phyloP scores from a whole-genome alignment of 345 rosid genomes.

The Noccaea bulbosa region DNA sequence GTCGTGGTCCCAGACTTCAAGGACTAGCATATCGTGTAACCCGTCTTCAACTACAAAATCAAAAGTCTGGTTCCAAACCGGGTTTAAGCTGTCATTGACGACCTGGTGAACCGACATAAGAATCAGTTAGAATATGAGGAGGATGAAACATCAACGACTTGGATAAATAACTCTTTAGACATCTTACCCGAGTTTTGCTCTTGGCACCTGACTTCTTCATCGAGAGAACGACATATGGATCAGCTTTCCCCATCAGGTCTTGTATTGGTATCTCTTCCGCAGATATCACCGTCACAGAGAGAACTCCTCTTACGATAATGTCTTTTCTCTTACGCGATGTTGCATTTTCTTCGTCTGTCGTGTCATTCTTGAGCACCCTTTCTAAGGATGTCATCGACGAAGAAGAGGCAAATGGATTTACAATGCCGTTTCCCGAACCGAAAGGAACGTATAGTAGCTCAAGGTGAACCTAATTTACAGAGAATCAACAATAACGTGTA shows the following conservation, averaged over 20 bases:
- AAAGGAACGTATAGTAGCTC: constrained; percentile 88
- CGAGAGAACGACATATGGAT: constrained; percentile 81
- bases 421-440: constrained; percentile 66
- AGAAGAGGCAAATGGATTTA: constrained; percentile 61
- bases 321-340: constrained; percentile 64
- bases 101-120: constrained; percentile 56
- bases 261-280: constrained; percentile 83
- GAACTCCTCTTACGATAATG: constrained; percentile 91
- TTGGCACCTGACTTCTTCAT: constrained; percentile 84
- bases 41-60: constrained; percentile 99
- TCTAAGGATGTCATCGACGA: constrained; percentile 84
- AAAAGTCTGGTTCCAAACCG: constrained; percentile 97
- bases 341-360: constrained; percentile 56
- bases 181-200: constrained; percentile 78
- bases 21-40: constrained; percentile 91
- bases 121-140: constrained; percentile 3
- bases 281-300: constrained; percentile 84
- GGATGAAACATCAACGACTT: constrained; percentile 2
- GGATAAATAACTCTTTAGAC: constrained; percentile 16
- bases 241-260: constrained; percentile 97
- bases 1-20: constrained; percentile 96
- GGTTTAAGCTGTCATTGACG: constrained; percentile 86
- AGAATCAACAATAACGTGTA: constrained; percentile 12
- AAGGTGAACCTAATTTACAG: constrained; percentile 75
- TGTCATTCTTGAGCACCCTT: constrained; percentile 72